Evolutionary conservation across 768 basidiomycete genomes (phyloP).

Genomic region (Kwoniella botswanensis): DNA sequence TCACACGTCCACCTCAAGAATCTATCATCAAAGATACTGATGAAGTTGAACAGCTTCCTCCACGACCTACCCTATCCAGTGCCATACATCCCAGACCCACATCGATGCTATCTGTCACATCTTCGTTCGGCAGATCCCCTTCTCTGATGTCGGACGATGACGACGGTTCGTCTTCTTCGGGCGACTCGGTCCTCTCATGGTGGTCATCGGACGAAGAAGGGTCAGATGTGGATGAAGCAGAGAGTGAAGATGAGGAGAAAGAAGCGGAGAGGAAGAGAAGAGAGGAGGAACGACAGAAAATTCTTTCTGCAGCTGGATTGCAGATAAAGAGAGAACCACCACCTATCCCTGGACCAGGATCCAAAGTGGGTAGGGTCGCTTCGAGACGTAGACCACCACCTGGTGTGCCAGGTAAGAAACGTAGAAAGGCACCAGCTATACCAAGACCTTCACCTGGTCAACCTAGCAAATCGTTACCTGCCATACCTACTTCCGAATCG

Average conservation of each 20-base stretch:
- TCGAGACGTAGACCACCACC: constrained; percentile 38
- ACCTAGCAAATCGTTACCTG: constrained; percentile 7
- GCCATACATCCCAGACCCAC: constrained; percentile 2
- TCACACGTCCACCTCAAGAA: background rate
- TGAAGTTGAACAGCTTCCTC: background rate
- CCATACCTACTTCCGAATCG: constrained; percentile 6
- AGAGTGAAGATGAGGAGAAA: constrained; percentile 59
- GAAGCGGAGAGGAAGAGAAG: constrained; percentile 66
- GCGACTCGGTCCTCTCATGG: constrained; percentile 62
- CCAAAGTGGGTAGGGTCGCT: constrained; percentile 47
- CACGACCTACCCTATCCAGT: background rate
- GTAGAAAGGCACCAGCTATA: constrained; percentile 45
- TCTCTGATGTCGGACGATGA: constrained; percentile 52
- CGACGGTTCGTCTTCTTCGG: constrained; percentile 47
- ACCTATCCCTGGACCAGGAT: constrained; percentile 36
- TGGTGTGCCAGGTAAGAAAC: constrained; percentile 49
- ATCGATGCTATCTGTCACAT: constrained; percentile 18
- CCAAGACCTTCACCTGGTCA: constrained; percentile 4
- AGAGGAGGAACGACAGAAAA: constrained; percentile 75
- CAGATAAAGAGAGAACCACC: constrained; percentile 69
- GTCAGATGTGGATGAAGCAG: constrained; percentile 58
- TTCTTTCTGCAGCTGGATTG: constrained; percentile 86
- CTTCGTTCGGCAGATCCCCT: constrained; percentile 16
- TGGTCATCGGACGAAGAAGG: constrained; percentile 59
- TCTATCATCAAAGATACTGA: background rate